Base-by-base conservation (phyloP, 768 basidiomycete genomes). In the Phlebiopsis flavidoalba region DNA sequence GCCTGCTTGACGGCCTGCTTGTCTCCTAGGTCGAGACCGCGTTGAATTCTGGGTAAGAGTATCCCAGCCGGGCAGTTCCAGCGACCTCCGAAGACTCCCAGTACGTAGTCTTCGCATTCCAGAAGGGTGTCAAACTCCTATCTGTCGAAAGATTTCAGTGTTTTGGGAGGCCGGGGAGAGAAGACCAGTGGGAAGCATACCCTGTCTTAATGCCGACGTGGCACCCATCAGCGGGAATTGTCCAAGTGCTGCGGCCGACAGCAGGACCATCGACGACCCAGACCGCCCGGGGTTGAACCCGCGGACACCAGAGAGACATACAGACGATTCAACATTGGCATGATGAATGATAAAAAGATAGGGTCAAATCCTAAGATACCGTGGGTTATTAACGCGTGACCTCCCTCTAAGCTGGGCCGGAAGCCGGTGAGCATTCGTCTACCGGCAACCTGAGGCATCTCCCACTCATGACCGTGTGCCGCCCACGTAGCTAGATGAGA, bases 301-400 rank as follows among this genome's bases (percentile, higher is more conserved):
- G 79, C 81, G 5, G 74, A 70, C n/a, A n/a, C 83, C 82, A 84
- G 17, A 84, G 70, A 7, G 80, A 72, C 22, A 83, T n/a, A 70
- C 62, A 82, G n/a, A 21, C 82, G 78, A 60, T n/a, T 84, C 83
- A 24, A 83, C 80, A 50, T 84, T 80, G 60, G 68, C 63, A 64
- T 84, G 83, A 62, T 83, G 83, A 61, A 83, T 65, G 68, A n/a
- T n/a, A 74, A 83, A 73, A 84, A 83, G 62, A 82, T 77, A 0
- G 81, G 80, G 64, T 83, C 83, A 60, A 81, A 80, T 0, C 72
- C 81, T 79, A 56, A 46, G 26, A 31, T 31, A 43, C 24, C 8
- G 15, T 12, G 19, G n/a, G n/a, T n/a, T n/a, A n/a, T 35, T 10
- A 43, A 8, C 17, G 3, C 8, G 8, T 43, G 17, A 2, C 40